Conservation (phyloP, 192 early-diverging fungal species). For the Rhizoclosmatium globosum region DNA sequence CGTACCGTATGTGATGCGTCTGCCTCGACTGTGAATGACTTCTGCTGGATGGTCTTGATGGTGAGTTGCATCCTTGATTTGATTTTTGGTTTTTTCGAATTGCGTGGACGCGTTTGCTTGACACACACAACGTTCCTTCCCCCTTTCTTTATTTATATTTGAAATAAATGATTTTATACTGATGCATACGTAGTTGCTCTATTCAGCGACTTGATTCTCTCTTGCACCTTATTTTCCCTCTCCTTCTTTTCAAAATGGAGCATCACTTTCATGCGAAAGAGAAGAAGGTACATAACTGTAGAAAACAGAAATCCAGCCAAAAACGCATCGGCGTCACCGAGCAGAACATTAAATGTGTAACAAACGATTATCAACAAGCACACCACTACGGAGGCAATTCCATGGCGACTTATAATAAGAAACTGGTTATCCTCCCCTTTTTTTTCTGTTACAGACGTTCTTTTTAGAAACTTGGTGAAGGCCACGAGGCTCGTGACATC, state of each 20-base stretch:
- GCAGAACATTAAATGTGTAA: neutral
- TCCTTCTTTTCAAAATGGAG: neutral
- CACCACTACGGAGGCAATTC: neutral
- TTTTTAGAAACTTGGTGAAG: neutral
- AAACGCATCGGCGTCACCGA: neutral
- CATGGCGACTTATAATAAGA: neutral
- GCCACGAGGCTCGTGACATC: neutral
- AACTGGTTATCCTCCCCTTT: neutral
- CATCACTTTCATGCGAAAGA: conserved; percentile 1
- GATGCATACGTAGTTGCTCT: too few relatives aligned
- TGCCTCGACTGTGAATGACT: conserved; percentile 81
- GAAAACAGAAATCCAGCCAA: neutral
- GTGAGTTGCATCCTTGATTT: conserved; percentile 74
- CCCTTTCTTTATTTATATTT: too few relatives aligned
- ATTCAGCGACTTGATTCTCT: too few relatives aligned
- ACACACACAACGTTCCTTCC: too few relatives aligned
- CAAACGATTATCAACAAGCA: neutral
- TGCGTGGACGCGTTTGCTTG: too few relatives aligned
- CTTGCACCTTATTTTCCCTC: too few relatives aligned
- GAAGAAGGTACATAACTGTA: neutral
- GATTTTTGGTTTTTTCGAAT: neutral
- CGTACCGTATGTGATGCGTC: conserved; percentile 66
- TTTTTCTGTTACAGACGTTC: neutral
- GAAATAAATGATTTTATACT: too few relatives aligned
- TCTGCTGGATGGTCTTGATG: conserved; percentile 91